Evolutionary conservation across 805 yeast genomes (phyloP).

Genomic region (Candida pini): DNA sequence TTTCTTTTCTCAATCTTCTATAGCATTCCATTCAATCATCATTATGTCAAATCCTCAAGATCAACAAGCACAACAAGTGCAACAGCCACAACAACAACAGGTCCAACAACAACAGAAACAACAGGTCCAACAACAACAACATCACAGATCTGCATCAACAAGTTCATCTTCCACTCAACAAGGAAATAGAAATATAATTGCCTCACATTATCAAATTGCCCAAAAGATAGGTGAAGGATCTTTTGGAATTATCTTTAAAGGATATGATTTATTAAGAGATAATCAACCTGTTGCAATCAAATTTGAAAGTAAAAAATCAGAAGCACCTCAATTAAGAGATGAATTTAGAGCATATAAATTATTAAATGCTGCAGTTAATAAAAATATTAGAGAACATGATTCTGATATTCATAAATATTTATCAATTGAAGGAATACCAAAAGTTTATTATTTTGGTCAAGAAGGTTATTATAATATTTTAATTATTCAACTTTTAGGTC

Average conservation of each 20-base stretch:
- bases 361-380: slow-evolving; percentile 47
- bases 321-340: slow-evolving; percentile 79
- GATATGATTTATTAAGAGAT: slow-evolving; percentile 63
- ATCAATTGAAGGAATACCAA: slow-evolving; percentile 61
- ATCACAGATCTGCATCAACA: slow-evolving; percentile 15
- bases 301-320: slow-evolving; percentile 74
- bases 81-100: slow-evolving; percentile 2
- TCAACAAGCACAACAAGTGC: slow-evolving; percentile 2
- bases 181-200: slow-evolving; percentile 31
- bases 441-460: slow-evolving; percentile 79
- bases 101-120: slow-evolving; percentile 1
- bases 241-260: slow-evolving; percentile 80
- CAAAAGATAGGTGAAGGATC: slow-evolving; percentile 87
- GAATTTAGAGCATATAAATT: slow-evolving; percentile 76
- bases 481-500: slow-evolving; percentile 76
- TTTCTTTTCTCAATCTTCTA: too few species aligned
- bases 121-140: slow-evolving; percentile 3
- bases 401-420: slow-evolving; percentile 20
- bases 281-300: slow-evolving; percentile 64
- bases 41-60: too few species aligned
- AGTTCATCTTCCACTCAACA: slow-evolving; percentile 13
- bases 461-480: slow-evolving; percentile 77
- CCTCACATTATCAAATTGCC: slow-evolving; percentile 71
- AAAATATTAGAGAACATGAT: slow-evolving; percentile 21
- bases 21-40: too few species aligned